Evolutionary conservation across 73 alveolate species (phyloP), one percentile per base, ranked within the genome.

Genomic region (Paramecium octaurelia): DNA sequence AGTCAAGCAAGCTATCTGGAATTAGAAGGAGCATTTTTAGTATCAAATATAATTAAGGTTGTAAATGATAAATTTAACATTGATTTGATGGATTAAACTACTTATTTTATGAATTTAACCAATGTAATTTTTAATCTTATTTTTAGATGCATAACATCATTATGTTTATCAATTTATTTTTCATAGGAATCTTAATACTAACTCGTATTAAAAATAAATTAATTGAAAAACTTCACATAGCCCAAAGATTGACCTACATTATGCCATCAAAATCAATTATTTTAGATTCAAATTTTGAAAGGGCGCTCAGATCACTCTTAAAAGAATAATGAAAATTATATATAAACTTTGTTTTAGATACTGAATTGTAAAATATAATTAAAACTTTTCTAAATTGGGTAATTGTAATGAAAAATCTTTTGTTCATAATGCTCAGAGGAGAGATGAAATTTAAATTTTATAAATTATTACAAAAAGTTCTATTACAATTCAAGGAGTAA

Each of bases 21-120:
- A 2, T 80, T 80, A 80, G 91, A 80, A 46, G 91, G 76, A 44
- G 75, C 73, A 9, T 80, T 80, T 46, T 46, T 43, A 46, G 76
- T 80, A 12, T 80, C 91, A 20, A 46, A 44, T 23, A 27, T 80
- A 21, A 80, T 80, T 20, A 80, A 42, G 23, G 73, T 23, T 10
- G 46, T 80, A n/a, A 80, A 80, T 80, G 43, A 42, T 31, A 18
- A 42, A 27, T 80, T 80, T 35, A 80, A 80, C 24, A 24, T 24
- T 3, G 91, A 80, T 48, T 8, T 80, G 3, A 24, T 40, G 48
- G 75, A 80, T 23, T 20, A 80, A 80, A 80, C 91, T 0, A 27
- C 2, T 1, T 64, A 64, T 64, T 64, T 31, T 8, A 64, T 64
- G 44, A 64, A 64, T 34, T 10, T 64, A 27, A 24, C 12, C 12